Percentiles rank a stretch among this genome's conserved stretches.
Conservation (phyloP, 768 basidiomycete genomes). For the Punctularia strigosozonata region DNA sequence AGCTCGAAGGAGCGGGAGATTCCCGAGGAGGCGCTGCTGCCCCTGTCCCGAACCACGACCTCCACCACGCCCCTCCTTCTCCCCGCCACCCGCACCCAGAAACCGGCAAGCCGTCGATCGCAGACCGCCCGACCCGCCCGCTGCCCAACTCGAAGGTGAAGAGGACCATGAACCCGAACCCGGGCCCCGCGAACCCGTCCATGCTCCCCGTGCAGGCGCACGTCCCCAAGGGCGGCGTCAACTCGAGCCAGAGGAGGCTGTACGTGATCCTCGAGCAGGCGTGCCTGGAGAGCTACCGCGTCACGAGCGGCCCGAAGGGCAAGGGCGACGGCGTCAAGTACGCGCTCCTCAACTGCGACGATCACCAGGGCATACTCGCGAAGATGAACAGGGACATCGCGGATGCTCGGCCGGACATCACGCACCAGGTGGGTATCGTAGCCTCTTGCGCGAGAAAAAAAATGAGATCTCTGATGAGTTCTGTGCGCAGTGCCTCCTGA, state of each 20-base stretch:
- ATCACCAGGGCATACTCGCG: conserved; percentile 96
- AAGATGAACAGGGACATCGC: conserved; percentile 98
- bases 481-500: conserved; percentile 74
- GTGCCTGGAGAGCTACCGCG: conserved; percentile 89
- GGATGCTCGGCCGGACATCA: conserved; percentile 98
- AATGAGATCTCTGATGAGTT: background rate
- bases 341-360: conserved; percentile 94
- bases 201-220: conserved; percentile 79
- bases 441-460: background rate
- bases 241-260: conserved; percentile 49
- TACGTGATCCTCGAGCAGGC: conserved; percentile 91
- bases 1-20: background rate
- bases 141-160: conserved; percentile 22
- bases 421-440: conserved; percentile 68
- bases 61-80: conserved; percentile 7
- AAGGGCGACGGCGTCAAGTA: conserved; percentile 79
- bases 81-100: conserved; percentile 10
- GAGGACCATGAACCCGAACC: conserved; percentile 30
- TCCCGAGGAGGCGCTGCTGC: background rate
- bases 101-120: conserved; percentile 10
- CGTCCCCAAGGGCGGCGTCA: conserved; percentile 46
- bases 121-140: conserved; percentile 51
- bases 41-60: conserved; percentile 3
- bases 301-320: conserved; percentile 48
- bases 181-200: conserved; percentile 51